Base-by-base conservation (phyloP, 768 basidiomycete species). In the Lactarius pseudohatsudake region DNA sequence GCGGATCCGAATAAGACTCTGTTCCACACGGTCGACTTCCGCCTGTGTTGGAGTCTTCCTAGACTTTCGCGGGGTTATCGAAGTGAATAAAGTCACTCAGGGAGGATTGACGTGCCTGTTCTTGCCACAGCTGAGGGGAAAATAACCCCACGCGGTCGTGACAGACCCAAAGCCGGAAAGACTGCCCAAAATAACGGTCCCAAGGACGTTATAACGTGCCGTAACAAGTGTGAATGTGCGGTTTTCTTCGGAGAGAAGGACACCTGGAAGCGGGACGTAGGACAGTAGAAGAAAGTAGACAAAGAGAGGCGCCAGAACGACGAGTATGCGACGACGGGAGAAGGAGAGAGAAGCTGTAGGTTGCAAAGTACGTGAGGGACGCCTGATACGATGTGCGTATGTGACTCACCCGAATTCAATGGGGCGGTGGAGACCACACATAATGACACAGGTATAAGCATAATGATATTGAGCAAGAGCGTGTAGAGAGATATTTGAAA, bases 131-230 rank as follows among this genome's bases (percentile, higher is more conserved):
- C 79, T 69, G 43, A 78, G 73, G 0, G 86, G 85, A 15, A 88
- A 74, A 71, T 81, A 86, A 6, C 76, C 77, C 89, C 90, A 90
- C 0, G 85, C 82, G 56, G 84, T 87, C 68, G 82, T 86, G 57
- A 90, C 80, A 3, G 90, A 87, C 68, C 91, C 91, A 67, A 91
- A 89, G 0, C 92, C 92, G 0, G 92, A 91, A 6, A 94, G 79
- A 3, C 87, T 73, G 6, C 92, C 92, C n/a, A 94, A 85, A 64
- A 92, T 83, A 36, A 87, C 80, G 0, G 88, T 92, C 2, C 92
- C 92, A 26, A 94, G 76, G 22, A 92, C 88, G 22, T 89, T 84
- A 16, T 93, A 80, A 13, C 91, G 84, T 2, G 88, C 78, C 0
- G 82, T 79, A 1, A 85, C 77, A 10, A 82, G 82, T 8, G 54